Percentiles rank a stretch among this genome's conserved stretches.
phyloP scores from a whole-genome alignment of 495 filamentous ascomycete species.

The Xylaria flabelliformis region DNA sequence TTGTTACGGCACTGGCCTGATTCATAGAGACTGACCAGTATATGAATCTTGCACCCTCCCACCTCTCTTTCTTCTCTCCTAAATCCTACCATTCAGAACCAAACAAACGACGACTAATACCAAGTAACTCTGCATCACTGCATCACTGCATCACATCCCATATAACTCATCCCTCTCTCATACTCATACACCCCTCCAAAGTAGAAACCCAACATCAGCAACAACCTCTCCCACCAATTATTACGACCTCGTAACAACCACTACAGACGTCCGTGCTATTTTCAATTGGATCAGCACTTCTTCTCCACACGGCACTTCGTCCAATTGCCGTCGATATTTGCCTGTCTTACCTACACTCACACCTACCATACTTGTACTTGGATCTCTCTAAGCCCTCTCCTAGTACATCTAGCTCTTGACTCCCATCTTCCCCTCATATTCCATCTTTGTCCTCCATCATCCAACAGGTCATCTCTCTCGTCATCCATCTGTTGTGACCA shows the following conservation, averaged over 20 bases:
- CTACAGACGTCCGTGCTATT: background rate
- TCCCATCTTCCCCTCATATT: conserved; percentile 27
- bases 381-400: conserved; percentile 11
- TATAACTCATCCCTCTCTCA: background rate
- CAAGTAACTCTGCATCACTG: background rate
- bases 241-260: background rate
- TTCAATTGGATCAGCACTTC: conserved; percentile 23
- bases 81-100: conserved; percentile 1
- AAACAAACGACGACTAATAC: conserved; percentile 8
- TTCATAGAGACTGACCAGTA: conserved; percentile 6
- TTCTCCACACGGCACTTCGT: conserved; percentile 24
- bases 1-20: background rate
- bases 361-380: conserved; percentile 11
- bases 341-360: conserved; percentile 16
- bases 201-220: conserved; percentile 10
- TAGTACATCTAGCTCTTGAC: conserved; percentile 18
- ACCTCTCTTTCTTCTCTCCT: conserved; percentile 15
- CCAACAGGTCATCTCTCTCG: conserved; percentile 11
- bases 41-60: conserved; percentile 20
- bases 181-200: background rate
- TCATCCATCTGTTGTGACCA: conserved; percentile 12
- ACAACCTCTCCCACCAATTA: conserved; percentile 6
- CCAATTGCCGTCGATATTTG: conserved; percentile 26
- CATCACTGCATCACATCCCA: background rate
- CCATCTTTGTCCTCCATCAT: conserved; percentile 28